Evolutionary conservation across 495 filamentous ascomycete species (phyloP), one percentile per base, ranked within the genome.

Genomic region (Xylaria cubensis): DNA sequence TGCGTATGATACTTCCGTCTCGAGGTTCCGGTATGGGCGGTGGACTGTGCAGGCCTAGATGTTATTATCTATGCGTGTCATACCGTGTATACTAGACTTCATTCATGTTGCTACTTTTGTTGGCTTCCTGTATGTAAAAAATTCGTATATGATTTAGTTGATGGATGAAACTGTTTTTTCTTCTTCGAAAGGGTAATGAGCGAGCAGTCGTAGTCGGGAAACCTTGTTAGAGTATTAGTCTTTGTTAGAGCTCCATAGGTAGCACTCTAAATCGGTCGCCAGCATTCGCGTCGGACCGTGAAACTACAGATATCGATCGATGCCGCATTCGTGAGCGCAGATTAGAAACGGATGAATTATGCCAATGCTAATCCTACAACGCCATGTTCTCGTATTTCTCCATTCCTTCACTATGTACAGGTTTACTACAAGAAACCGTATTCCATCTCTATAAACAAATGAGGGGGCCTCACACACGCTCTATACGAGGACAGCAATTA

Each of bases 351-450:
- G 46, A 62, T 61, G 19, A 69, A 51, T 10, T 48, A 61, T 61
- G 55, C 39, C 10, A 34, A 61, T 56, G 55, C 53, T 41, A 46
- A 42, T 46, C 24, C 41, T 48, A 21, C 12, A 59, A 69, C 39
- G 36, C 21, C 55, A 2, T 50, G 41, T 21, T 61, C 39, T 50
- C 29, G 24, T 53, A 29, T 63, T 59, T 50, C 32, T 13, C 34
- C 26, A 62, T 21, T 29, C 7, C 36, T 48, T 36, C 68, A 39
- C 26, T 70, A 70, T 70, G 58, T 70, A 70, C 68, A 70, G 26
- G 21, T 62, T 29, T 39, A 39, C 36, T 50, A 53, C 53, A 50
- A 19, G 29, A 66, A 44, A 59, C 24, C 24, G 19, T 10, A 50
- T 8, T 61, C 67, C 55, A 59, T 44, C 51, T 69, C 53, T 46